Conservation (phyloP, 257 asterid species). For the Forsythia suspensa region DNA sequence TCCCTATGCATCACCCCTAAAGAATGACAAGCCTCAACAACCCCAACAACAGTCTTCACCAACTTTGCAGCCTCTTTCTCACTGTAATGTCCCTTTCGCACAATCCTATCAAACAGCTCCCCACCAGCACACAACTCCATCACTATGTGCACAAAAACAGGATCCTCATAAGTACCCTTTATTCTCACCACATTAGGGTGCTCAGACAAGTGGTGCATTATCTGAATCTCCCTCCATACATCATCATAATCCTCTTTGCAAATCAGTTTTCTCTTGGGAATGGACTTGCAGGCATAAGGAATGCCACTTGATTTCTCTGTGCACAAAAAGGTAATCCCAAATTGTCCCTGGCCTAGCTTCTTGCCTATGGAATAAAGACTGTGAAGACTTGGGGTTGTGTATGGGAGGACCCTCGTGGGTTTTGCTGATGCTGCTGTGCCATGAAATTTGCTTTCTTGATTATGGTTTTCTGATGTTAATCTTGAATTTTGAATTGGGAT, state of each 20-base stretch:
- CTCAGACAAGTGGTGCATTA: slow-evolving; percentile 72
- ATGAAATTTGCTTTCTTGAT: slow-evolving; percentile 43
- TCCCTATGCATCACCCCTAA: slow-evolving; percentile 92
- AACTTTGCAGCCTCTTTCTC: slow-evolving; percentile 78
- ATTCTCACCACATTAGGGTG: slow-evolving; percentile 81
- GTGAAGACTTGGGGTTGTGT: slow-evolving; percentile 49
- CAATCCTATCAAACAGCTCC: slow-evolving; percentile 87
- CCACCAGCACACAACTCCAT: slow-evolving; percentile 93
- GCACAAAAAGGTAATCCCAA: slow-evolving; percentile 62
- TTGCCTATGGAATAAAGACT: slow-evolving; percentile 50
- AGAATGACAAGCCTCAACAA: slow-evolving; percentile 83
- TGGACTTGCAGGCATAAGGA: slow-evolving; percentile 64
- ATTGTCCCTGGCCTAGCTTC: slow-evolving; percentile 72
- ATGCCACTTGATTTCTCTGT: slow-evolving; percentile 52
- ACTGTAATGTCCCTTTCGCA: slow-evolving; percentile 78
- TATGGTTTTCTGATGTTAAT: slow-evolving; percentile 26
- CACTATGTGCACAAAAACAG: slow-evolving; percentile 67
- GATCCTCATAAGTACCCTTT: slow-evolving; percentile 76
- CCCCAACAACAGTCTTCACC: slow-evolving; percentile 76
- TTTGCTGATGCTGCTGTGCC: slow-evolving; percentile 25
- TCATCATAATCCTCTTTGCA: slow-evolving; percentile 64
- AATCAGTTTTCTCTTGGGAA: slow-evolving; percentile 62
- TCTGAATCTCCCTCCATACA: slow-evolving; percentile 79
- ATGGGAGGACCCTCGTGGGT: slow-evolving; percentile 60
- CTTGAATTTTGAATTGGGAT: slow-evolving; percentile 25